Conservation (phyloP, 495 filamentous ascomycete species). For the Mytilinidion resinicola region DNA sequence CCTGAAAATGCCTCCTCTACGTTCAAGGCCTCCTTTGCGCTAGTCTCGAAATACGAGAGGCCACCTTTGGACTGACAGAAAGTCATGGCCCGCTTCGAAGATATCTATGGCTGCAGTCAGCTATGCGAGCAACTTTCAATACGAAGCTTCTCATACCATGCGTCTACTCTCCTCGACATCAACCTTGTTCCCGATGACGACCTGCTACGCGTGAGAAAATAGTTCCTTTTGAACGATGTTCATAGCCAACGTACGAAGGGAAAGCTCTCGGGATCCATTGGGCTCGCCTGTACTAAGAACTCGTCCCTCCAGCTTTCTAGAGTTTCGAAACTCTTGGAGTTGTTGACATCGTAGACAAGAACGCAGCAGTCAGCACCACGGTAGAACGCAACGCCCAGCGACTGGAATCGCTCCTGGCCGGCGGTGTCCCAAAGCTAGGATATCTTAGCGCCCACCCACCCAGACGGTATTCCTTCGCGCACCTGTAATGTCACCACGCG, state of each 20-base stretch:
- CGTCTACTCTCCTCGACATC: constrained; percentile 97
- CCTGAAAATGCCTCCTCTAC: constrained; percentile 99
- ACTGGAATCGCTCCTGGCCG: constrained; percentile 96
- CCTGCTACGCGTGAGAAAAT: constrained; percentile 40
- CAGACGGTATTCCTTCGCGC: constrained; percentile 28
- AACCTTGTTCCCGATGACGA: constrained; percentile 97
- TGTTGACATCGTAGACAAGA: constrained; percentile 97
- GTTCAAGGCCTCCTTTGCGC: constrained; percentile 96
- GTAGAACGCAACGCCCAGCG: constrained; percentile 96
- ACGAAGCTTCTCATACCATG: constrained; percentile 45
- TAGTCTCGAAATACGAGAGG: constrained; percentile 98
- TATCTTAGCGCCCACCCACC: constrained; percentile 7
- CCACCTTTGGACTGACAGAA: constrained; percentile 97
- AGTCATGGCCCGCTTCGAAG: constrained; percentile 87
- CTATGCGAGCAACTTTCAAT: not conserved
- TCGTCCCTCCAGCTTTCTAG: constrained; percentile 98
- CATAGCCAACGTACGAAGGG: constrained; percentile 70
- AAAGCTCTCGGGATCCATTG: constrained; percentile 93
- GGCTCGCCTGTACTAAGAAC: constrained; percentile 95
- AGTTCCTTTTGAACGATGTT: not conserved
- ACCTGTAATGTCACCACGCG: constrained; percentile 98
- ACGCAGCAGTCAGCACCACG: constrained; percentile 98
- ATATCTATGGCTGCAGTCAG: constrained; percentile 52
- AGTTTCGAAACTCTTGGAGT: constrained; percentile 97
- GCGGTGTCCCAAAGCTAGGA: constrained; percentile 98